A percentile compares a stretch with the other conserved stretches of the same genome.
phyloP scores from a whole-genome alignment of 2,329 filamentous ascomycete genomes.

The Sporothrix schenckii region DNA sequence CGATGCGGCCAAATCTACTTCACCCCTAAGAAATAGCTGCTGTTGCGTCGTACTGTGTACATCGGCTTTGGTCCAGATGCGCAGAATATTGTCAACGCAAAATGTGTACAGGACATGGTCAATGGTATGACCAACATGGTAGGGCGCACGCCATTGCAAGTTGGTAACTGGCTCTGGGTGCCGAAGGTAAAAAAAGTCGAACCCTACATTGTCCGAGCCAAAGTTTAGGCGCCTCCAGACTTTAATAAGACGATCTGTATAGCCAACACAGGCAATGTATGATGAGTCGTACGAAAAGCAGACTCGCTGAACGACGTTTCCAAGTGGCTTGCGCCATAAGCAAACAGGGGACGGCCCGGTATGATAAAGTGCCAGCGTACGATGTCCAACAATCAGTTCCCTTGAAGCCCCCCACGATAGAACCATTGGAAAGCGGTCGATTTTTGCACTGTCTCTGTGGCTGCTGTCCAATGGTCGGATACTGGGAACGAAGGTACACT shows the following conservation, averaged over 20 bases:
- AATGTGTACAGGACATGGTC: slow-evolving; percentile 91
- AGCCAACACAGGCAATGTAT: slow-evolving; percentile 79
- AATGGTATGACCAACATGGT: slow-evolving; percentile 73
- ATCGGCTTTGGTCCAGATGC: slow-evolving; percentile 82
- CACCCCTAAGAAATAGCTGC: slow-evolving; percentile 76
- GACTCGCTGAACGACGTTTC: slow-evolving; percentile 73
- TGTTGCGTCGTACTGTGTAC: slow-evolving; percentile 62
- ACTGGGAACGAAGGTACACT: slow-evolving; percentile 49
- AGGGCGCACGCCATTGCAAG: slow-evolving; percentile 81
- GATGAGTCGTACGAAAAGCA: slow-evolving; percentile 83
- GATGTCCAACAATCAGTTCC: slow-evolving; percentile 79
- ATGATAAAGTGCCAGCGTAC: slow-evolving; percentile 68
- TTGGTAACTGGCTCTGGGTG: slow-evolving; percentile 81
- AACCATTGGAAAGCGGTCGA: slow-evolving; percentile 42
- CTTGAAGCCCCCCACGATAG: slow-evolving; percentile 87
- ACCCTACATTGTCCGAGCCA: slow-evolving; percentile 78
- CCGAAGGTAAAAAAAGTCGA: slow-evolving; percentile 88
- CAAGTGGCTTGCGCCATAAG: slow-evolving; percentile 75
- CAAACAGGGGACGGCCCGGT: slow-evolving; percentile 54
- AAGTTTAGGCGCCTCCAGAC: slow-evolving; percentile 89
- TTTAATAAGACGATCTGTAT: slow-evolving; percentile 82
- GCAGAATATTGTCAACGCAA: slow-evolving; percentile 76
- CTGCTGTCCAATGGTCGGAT: slow-evolving; percentile 37
- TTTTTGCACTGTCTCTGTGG: slow-evolving; percentile 46
- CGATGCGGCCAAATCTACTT: slow-evolving; percentile 73